Base-by-base conservation (phyloP, 148 eudicot genomes). In the Rhododendron griersonianum region DNA sequence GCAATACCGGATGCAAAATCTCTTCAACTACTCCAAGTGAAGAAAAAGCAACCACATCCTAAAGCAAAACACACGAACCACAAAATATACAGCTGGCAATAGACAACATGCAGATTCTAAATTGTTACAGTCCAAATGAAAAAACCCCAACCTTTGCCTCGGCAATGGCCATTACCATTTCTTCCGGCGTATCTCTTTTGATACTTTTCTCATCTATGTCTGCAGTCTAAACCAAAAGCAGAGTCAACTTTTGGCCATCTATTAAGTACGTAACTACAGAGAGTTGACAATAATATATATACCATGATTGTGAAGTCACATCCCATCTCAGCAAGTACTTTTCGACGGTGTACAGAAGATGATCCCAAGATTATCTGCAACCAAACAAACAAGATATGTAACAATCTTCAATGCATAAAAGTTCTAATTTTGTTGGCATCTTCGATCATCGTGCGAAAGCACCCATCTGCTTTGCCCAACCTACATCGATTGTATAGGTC, bases 91-190 rank as follows among this genome's bases (percentile, higher is more conserved):
- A 48, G 78, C 3, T 74, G 35, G 3, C 37, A 18, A 14, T 45
- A 69, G 19, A 45, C 51, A 83, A 69, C 37, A 69, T 69, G 23
- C 15, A 39, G 6, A 47, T 28, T 76, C 55, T 28, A n/a, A 59
- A 81, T 4, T 76, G 71, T n/a, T 33, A n/a, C 75, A 77, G 18
- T 35, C 25, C 15, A 53, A 76, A 37, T 76, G 75, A 5, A 75
- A 71, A 76, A 71, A 84, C 50, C 18, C 37, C 45, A 75, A 96
- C 99, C 98, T 96, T 96, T 71, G 99, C 99, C 91, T 93, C 96
- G 13, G 99, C 99, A 88, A 96, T 93, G 81, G 98, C 93, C 98
- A 96, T 92, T 30, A 96, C 99, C 85, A 96, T 90, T 83, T 96
- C 98, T 87, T 96, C 98, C 1, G 99, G 96, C 83, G 90, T 92